Base-by-base conservation (phyloP, 2,329 filamentous ascomycete genomes). In the Penicillium sp. region DNA sequence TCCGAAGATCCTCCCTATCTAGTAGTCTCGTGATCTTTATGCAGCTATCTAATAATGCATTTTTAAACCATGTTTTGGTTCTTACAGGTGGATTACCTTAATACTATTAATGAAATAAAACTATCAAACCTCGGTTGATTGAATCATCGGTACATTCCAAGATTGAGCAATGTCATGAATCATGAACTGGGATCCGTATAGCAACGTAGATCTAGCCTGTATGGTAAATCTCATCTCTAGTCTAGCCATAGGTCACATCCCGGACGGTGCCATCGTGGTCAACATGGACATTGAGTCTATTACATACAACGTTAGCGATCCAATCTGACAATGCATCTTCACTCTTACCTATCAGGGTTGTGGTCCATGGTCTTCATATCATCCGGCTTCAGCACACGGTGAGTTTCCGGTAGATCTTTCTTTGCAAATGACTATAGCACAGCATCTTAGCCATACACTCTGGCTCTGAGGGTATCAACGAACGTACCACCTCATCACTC, bases 211-310 rank as follows among this genome's bases (percentile, higher is more conserved):
- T 37, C 33, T 37, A 5, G 15, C 20, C 8, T 23, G 15, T 9
- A 18, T 7, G 15, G 33, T n/a, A 12, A 8, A 20, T 20, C 33
- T 37, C 15, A 18, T 4, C 8, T 37, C 28, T 13, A 2, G 32
- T 53, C 32, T 61, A 73, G 35, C 68, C 69, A 50, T 67, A 73
- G 25, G 63, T 71, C 15, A 77, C 73, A 56, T 76, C 59, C 15
- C 65, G 70, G 2, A 77, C 72, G 3, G 66, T 71, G 1, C 71
- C 74, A 37, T 74, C 65, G 8, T 75, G 65, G 40, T 71, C 67
- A 20, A 75, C 56, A 52, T 76, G 68, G 24, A 77, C 59, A 39
- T 76, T 77, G 47, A 77, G 50, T 50, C 73, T 75, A 42, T 6
- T 39, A 4, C 2, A 1, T 6, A 9, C 8, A 46, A 6, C 1